Conservation (phyloP, 345 rosid genomes). For the Populus davidiana region DNA sequence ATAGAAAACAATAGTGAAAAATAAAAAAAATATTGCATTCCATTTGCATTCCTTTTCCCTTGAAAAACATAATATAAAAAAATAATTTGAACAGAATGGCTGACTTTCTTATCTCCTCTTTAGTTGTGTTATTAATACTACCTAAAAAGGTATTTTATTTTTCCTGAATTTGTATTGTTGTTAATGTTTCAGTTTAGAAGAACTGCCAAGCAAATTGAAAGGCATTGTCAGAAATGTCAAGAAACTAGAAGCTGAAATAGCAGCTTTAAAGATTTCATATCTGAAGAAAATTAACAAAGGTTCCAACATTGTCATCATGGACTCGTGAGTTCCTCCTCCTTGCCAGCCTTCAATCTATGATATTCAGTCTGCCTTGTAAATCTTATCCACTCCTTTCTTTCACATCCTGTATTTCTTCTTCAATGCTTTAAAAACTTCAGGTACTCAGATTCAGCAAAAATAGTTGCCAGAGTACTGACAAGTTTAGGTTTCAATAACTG, state of each 20-base stretch:
- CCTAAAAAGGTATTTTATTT: background rate
- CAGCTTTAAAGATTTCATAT: conserved; percentile 81
- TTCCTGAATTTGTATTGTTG: background rate
- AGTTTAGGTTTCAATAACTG: conserved; percentile 76
- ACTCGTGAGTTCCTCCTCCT: conserved; percentile 57
- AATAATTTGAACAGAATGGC: too few relatives aligned
- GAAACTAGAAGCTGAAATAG: conserved; percentile 86
- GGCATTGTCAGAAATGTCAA: conserved; percentile 64
- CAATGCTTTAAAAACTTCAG: conserved; percentile 29
- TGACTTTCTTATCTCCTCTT: background rate
- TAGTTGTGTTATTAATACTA: background rate
- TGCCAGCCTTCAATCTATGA: background rate
- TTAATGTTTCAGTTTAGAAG: conserved; percentile 60
- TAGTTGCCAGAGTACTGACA: conserved; percentile 65
- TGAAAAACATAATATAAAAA: too few relatives aligned
- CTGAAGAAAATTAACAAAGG: conserved; percentile 85
- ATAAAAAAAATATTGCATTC: too few relatives aligned
- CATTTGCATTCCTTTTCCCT: too few relatives aligned
- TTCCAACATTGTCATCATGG: conserved; percentile 75
- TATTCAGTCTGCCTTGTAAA: background rate
- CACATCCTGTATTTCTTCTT: background rate
- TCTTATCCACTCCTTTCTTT: background rate
- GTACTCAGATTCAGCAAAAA: conserved; percentile 75
- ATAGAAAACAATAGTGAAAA: too few relatives aligned
- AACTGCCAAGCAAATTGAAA: conserved; percentile 72